Percentiles rank a stretch among this genome's conserved stretches.
Evolutionary conservation across 352 stramenopile species (phyloP).

Genomic region (Phytophthora hybrid): DNA sequence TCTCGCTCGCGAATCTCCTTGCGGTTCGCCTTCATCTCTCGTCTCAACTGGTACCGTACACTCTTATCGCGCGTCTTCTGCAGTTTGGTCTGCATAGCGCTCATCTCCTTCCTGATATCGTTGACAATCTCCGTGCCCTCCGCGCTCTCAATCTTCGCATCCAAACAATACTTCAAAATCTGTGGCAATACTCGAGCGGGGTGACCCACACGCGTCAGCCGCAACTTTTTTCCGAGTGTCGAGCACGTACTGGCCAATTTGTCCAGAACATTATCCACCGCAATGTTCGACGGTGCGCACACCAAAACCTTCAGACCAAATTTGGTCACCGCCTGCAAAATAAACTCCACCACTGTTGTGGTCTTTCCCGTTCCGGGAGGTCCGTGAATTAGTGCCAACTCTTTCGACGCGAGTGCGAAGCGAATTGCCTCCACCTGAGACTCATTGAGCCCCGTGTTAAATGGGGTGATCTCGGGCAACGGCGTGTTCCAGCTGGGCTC

Average conservation of each 20-base stretch:
- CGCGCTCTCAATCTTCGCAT: slow-evolving; percentile 91
- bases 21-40: slow-evolving; percentile 92
- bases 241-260: slow-evolving; percentile 79
- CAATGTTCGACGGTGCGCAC: slow-evolving; percentile 98
- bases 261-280: slow-evolving; percentile 98
- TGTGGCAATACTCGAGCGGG: slow-evolving; percentile 93
- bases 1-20: slow-evolving; percentile 96
- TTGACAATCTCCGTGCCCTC: slow-evolving; percentile 97
- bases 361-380: slow-evolving; percentile 97
- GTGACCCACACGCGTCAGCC: slow-evolving; percentile 92
- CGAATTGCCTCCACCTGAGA: slow-evolving; percentile 82
- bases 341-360: slow-evolving; percentile 97
- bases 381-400: slow-evolving; percentile 93
- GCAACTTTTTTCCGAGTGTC: slow-evolving; percentile 43
- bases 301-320: slow-evolving; percentile 94
- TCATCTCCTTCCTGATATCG: slow-evolving; percentile 95
- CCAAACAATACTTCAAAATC: slow-evolving; percentile 94
- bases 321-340: slow-evolving; percentile 91
- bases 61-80: slow-evolving; percentile 68
- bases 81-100: slow-evolving; percentile 60
- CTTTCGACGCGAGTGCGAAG: slow-evolving; percentile 86
- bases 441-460: slow-evolving; percentile 68
- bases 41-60: slow-evolving; percentile 54
- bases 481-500: slow-evolving; percentile 63
- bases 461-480: slow-evolving; percentile 55